Conservation (phyloP, 2,329 filamentous ascomycete species). For the Nemania sp. region DNA sequence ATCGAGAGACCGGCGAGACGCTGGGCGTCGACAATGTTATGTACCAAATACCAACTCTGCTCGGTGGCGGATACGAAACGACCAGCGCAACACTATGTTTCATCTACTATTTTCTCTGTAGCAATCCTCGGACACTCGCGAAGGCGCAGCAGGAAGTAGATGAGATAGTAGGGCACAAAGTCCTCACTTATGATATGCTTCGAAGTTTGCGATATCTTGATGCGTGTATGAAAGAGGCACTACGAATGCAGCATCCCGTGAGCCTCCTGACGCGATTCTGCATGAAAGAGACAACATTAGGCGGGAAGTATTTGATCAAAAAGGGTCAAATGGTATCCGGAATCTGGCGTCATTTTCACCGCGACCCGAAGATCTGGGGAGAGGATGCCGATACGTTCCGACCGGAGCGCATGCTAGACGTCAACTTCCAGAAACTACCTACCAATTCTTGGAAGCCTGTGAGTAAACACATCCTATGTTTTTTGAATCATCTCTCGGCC, state of each 20-base stretch:
- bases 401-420: slow-evolving; percentile 65
- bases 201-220: slow-evolving; percentile 56
- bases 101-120: slow-evolving; percentile 53
- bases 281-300: slow-evolving; percentile 48
- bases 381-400: slow-evolving; percentile 58
- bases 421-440: slow-evolving; percentile 45
- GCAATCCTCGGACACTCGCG: slow-evolving; percentile 50
- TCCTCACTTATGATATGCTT: slow-evolving; percentile 51
- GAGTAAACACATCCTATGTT: no score
- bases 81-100: slow-evolving; percentile 53
- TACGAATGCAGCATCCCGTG: slow-evolving; percentile 55
- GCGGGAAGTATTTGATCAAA: slow-evolving; percentile 56
- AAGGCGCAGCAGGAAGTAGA: slow-evolving; percentile 58
- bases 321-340: slow-evolving; percentile 48
- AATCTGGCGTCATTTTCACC: slow-evolving; percentile 54
- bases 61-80: slow-evolving; percentile 53
- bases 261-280: slow-evolving; percentile 48
- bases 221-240: slow-evolving; percentile 57
- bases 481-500: no score
- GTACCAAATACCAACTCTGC: slow-evolving; percentile 26
- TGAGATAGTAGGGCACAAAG: slow-evolving; percentile 48
- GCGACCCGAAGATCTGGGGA: slow-evolving; percentile 60
- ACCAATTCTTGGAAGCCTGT: slow-evolving; percentile 52
- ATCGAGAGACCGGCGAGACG: slow-evolving; percentile 18
- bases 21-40: slow-evolving; percentile 20